These are phyloP conservation scores for Nannochloropsis salina DNA, from an alignment of 108 stramenopile genomes.

Conservation along the genomic window DNA sequence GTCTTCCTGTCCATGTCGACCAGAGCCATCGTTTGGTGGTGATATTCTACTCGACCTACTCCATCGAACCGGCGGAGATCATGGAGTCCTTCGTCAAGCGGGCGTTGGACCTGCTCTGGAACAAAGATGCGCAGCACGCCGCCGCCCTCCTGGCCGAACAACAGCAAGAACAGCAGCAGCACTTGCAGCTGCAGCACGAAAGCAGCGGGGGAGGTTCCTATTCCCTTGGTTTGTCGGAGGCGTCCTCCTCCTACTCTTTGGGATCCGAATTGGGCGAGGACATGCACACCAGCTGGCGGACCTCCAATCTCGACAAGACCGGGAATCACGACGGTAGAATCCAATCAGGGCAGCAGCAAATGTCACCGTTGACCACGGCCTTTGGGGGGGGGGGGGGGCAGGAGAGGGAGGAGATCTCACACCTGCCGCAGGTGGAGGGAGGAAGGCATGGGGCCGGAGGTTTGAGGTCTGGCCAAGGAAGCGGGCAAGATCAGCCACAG, in stretches of 20 bases:
- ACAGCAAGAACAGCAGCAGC: conserved; percentile 28
- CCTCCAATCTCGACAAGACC: background rate
- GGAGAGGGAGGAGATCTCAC: conserved; percentile 18
- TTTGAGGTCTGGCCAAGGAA: too few species aligned
- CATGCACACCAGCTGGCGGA: background rate
- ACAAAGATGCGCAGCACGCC: background rate
- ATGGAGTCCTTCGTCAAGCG: conserved; percentile 45
- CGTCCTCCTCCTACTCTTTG: background rate
- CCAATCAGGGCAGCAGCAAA: conserved; percentile 18
- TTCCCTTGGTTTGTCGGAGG: background rate
- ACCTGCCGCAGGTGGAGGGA: background rate
- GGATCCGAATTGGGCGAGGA: background rate
- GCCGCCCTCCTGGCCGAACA: background rate
- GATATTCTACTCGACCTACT: conserved; percentile 46
- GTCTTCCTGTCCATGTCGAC: conserved; percentile 46
- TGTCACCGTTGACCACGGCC: background rate
- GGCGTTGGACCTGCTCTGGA: conserved; percentile 30
- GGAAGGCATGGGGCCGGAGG: conserved; percentile 15
- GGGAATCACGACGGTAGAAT: background rate
- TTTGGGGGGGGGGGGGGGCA: background rate
- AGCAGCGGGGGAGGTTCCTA: background rate
- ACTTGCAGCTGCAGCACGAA: conserved; percentile 7
- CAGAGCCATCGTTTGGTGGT: conserved; percentile 28
- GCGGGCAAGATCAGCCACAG: too few species aligned
- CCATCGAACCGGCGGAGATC: conserved; percentile 20